Evolutionary conservation across 2,329 filamentous ascomycete species (phyloP).

Genomic region (Xylariaceae sp.): DNA sequence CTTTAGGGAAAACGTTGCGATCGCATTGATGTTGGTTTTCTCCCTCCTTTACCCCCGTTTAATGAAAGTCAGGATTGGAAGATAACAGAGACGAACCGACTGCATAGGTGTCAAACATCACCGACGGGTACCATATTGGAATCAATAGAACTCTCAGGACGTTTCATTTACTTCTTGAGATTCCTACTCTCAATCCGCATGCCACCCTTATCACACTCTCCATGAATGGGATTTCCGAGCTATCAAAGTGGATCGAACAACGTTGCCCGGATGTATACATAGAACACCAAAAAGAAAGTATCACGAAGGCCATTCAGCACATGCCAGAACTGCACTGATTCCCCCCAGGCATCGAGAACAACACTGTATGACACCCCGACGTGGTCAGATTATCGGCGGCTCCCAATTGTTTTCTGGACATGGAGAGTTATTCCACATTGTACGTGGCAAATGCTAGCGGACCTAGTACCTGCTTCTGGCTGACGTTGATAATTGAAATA

Average conservation of each 20-base stretch:
- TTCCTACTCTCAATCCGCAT: conserved; percentile 1
- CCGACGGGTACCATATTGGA: conserved; percentile 1
- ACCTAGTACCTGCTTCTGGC: too few relatives aligned
- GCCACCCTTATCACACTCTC: conserved; percentile 14
- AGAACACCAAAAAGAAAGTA: background rate
- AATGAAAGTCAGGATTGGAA: too few relatives aligned
- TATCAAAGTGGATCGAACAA: background rate
- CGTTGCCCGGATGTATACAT: background rate
- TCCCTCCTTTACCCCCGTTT: too few relatives aligned
- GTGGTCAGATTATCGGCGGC: too few relatives aligned
- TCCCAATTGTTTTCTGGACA: too few relatives aligned
- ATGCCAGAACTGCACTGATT: background rate
- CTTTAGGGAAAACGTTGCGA: background rate
- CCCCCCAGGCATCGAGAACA: too few relatives aligned
- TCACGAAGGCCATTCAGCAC: background rate
- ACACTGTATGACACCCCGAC: too few relatives aligned
- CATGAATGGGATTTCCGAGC: conserved; percentile 4
- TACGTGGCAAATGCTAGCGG: too few relatives aligned
- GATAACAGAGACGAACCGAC: background rate
- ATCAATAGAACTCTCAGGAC: background rate
- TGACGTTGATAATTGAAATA: too few relatives aligned
- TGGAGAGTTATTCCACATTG: too few relatives aligned
- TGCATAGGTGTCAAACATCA: background rate
- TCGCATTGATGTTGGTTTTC: background rate
- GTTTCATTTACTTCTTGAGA: conserved; percentile 6